phyloP scores from a whole-genome alignment of 768 basidiomycete species.

The Mycena olivaceomarginata region DNA sequence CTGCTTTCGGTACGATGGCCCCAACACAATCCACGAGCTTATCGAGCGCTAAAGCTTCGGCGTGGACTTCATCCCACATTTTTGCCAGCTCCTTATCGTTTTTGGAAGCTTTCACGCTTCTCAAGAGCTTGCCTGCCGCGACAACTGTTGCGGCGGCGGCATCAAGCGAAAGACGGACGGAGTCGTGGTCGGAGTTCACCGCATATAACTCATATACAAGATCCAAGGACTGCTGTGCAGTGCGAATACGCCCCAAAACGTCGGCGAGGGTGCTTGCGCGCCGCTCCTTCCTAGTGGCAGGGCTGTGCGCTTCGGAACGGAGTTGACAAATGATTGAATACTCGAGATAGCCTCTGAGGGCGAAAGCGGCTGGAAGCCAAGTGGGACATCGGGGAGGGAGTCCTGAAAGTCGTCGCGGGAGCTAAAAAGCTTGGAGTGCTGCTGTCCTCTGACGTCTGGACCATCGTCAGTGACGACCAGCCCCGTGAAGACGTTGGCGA shows the following conservation, averaged over 20 bases:
- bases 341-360: constrained; percentile 27
- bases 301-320: no score
- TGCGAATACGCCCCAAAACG: constrained; percentile 30
- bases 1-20: constrained; percentile 8
- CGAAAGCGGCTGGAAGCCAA: constrained; percentile 31
- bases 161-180: no score
- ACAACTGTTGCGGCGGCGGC: constrained; percentile 12
- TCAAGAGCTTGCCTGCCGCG: constrained; percentile 35
- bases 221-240: constrained; percentile 20
- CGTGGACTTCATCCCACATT: constrained; percentile 29
- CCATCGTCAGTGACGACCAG: no score
- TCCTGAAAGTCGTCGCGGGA: background rate
- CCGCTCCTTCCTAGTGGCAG: constrained; percentile 3
- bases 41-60: constrained; percentile 34
- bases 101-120: constrained; percentile 33
- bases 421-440: constrained; percentile 41
- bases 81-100: constrained; percentile 24
- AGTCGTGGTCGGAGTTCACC: no score
- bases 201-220: no score
- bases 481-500: no score
- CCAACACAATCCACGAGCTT: constrained; percentile 14
- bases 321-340: background rate
- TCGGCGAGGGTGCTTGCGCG: constrained; percentile 29
- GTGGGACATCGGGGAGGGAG: no score
- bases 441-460: constrained; percentile 34